A percentile compares a stretch with the other conserved stretches of the same genome.
Evolutionary conservation across 202 grass and related monocot genomes (phyloP).

Genomic region (Schoenoplectus tabernaemontani): DNA sequence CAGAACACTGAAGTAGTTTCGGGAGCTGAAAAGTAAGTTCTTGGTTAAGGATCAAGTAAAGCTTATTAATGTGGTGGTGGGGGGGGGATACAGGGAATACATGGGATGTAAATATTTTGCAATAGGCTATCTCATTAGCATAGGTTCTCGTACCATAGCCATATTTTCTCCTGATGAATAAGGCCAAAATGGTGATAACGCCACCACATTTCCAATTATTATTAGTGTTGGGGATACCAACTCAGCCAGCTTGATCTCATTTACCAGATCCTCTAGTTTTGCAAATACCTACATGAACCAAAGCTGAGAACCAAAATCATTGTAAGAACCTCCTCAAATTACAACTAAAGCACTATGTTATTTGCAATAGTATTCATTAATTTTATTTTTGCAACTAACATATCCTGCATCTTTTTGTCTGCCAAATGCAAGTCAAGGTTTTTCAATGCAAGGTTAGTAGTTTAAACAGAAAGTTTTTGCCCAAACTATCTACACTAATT

Average conservation of each 20-base stretch:
- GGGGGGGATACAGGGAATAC: no score
- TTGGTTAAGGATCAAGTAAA: no score
- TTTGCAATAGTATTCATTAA: background rate
- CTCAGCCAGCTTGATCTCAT: slow-evolving; percentile 51
- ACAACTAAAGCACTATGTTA: background rate
- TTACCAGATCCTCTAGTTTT: slow-evolving; percentile 52
- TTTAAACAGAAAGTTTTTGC: background rate
- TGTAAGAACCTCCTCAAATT: background rate
- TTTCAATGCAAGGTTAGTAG: background rate
- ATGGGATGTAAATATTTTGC: no score
- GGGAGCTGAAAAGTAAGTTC: no score
- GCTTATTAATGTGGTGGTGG: no score
- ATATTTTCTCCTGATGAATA: slow-evolving; percentile 34
- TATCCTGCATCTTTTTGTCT: background rate
- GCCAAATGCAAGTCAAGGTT: background rate
- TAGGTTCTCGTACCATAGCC: slow-evolving; percentile 15
- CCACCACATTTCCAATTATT: slow-evolving; percentile 78
- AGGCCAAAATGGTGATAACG: slow-evolving; percentile 71
- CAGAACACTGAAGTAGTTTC: no score
- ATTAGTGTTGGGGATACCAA: slow-evolving; percentile 69
- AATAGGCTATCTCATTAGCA: slow-evolving; percentile 15
- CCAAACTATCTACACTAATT: background rate
- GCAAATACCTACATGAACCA: slow-evolving; percentile 50
- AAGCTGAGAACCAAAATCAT: no score
- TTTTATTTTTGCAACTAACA: background rate